Evolutionary conservation across 306 rosid genomes (phyloP).

Genomic region (Castanea crenata): DNA sequence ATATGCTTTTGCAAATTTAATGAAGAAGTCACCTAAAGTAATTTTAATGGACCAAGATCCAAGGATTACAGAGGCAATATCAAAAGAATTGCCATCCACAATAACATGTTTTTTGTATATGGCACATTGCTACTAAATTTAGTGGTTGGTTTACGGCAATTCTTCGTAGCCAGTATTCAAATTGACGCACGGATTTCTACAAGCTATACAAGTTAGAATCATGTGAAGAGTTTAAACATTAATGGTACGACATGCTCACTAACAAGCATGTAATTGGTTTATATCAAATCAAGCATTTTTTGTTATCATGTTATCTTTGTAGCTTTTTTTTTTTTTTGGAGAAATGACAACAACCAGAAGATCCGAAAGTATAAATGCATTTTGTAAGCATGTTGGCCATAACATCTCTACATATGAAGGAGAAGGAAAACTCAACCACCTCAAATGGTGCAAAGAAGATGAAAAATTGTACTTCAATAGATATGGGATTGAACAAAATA

Average conservation of each 20-base stretch:
- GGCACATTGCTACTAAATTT: neutral
- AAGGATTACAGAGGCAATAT: neutral
- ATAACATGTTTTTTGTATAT: neutral
- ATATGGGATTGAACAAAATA: neutral
- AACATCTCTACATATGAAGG: neutral
- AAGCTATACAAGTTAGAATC: too few relatives aligned
- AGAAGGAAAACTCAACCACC: neutral
- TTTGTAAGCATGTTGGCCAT: neutral
- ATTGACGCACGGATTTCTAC: too few relatives aligned
- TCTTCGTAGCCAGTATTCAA: too few relatives aligned
- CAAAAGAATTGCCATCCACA: neutral
- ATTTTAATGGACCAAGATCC: neutral
- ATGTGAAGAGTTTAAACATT: slow-evolving; percentile 5
- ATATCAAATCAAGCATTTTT: neutral
- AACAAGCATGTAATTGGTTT: slow-evolving; percentile 1
- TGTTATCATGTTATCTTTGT: neutral
- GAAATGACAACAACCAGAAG: neutral
- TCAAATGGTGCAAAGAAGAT: neutral
- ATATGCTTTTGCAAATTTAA: neutral
- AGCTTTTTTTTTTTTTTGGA: slow-evolving; percentile 11
- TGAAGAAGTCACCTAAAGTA: neutral
- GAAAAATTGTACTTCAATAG: neutral
- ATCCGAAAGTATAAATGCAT: slow-evolving; percentile 10
- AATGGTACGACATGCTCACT: neutral
- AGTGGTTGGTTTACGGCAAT: neutral